Percentiles rank a stretch among this genome's conserved stretches.
phyloP scores from a whole-genome alignment of 371 early-diverging fungal species.

The Apophysomyces elegans region DNA sequence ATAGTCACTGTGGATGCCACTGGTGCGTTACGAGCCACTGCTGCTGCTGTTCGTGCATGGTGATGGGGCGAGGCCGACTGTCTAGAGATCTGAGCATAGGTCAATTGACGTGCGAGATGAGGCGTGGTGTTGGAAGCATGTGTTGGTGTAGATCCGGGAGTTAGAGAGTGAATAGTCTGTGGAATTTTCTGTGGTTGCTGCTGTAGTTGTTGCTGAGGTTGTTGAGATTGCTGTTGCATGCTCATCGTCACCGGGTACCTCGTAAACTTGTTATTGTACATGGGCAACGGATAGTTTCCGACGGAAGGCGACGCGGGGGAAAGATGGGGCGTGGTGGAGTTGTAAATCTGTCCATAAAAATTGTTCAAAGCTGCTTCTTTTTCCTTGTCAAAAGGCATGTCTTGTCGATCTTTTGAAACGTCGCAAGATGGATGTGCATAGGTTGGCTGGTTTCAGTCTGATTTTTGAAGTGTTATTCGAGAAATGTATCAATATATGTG shows the following conservation, averaged over 20 bases:
- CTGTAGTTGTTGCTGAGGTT: too few relatives aligned
- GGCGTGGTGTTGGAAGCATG: slow-evolving; percentile 36
- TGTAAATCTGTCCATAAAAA: slow-evolving; percentile 24
- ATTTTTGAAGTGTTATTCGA: neutral
- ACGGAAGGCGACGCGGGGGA: slow-evolving; percentile 49
- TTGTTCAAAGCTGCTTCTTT: slow-evolving; percentile 27
- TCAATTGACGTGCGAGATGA: slow-evolving; percentile 76
- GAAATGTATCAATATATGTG: neutral
- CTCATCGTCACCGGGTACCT: slow-evolving; percentile 56
- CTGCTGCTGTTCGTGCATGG: slow-evolving; percentile 84
- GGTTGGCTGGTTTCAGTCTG: slow-evolving; percentile 4
- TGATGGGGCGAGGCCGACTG: slow-evolving; percentile 86
- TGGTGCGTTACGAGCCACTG: slow-evolving; percentile 54
- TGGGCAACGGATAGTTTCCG: slow-evolving; percentile 41
- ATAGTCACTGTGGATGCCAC: slow-evolving; percentile 62
- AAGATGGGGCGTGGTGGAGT: slow-evolving; percentile 47
- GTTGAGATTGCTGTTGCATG: slow-evolving; percentile 27
- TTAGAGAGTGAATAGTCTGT: slow-evolving; percentile 28
- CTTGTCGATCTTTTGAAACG: slow-evolving; percentile 11
- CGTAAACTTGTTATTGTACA: slow-evolving; percentile 46
- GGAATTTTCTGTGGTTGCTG: slow-evolving; percentile 12
- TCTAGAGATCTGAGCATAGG: slow-evolving; percentile 74
- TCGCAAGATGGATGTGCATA: slow-evolving; percentile 7
- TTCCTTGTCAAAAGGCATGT: slow-evolving; percentile 35
- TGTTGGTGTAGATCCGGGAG: slow-evolving; percentile 37